Conservation (phyloP, 1,139 yeast species). For the Taiozyma sp. region DNA sequence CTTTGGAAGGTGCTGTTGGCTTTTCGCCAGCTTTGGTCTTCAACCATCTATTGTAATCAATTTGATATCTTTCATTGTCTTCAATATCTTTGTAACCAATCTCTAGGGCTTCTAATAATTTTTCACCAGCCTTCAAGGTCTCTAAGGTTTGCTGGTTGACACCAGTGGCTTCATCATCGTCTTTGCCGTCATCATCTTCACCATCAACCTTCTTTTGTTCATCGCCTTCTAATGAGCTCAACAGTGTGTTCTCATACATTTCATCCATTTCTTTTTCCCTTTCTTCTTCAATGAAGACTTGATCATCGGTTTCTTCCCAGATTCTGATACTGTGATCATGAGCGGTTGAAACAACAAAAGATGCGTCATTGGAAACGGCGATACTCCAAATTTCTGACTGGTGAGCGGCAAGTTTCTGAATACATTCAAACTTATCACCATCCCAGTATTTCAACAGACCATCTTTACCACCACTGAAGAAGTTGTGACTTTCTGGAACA, state of each 20-base stretch:
- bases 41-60: conserved; percentile 31
- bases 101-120: conserved; percentile 87
- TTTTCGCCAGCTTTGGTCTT: conserved; percentile 36
- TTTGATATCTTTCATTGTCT: conserved; percentile 45
- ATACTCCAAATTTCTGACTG: conserved; percentile 93
- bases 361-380: conserved; percentile 68
- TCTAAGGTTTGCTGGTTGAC: conserved; percentile 86
- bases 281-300: conserved; percentile 93
- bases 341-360: conserved; percentile 75
- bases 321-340: conserved; percentile 91
- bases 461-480: conserved; percentile 89
- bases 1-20: conserved; percentile 56
- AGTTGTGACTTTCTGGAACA: conserved; percentile 78
- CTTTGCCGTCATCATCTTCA: conserved; percentile 38
- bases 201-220: conserved; percentile 32
- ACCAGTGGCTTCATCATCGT: conserved; percentile 52
- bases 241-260: conserved; percentile 69
- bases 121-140: conserved; percentile 92
- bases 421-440: conserved; percentile 92
- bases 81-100: conserved; percentile 70
- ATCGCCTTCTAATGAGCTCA: conserved; percentile 63
- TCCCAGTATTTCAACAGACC: conserved; percentile 94
- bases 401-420: conserved; percentile 83
- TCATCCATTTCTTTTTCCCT: conserved; percentile 94
- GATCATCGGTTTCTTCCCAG: conserved; percentile 92